These are phyloP conservation scores for Verticillium longisporum DNA, from an alignment of 2,329 filamentous ascomycete species.

Conservation along the genomic window DNA sequence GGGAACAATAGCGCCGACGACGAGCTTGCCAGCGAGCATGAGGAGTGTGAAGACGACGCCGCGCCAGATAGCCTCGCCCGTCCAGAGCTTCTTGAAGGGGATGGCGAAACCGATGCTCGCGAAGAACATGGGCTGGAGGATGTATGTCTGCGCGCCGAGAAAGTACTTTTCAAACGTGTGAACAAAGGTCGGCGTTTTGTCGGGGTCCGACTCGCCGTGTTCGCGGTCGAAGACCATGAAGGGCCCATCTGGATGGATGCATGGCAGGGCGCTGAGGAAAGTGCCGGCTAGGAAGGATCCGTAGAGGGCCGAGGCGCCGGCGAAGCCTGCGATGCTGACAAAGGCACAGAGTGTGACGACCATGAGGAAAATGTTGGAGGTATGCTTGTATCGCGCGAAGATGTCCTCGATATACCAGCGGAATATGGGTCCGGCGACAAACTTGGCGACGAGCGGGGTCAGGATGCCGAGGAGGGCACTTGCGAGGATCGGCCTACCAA, in stretches of 20 bases:
- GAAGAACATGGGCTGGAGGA: constrained; percentile 54
- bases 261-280: constrained; percentile 27
- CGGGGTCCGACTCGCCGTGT: constrained; percentile 22
- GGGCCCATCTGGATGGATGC: constrained; percentile 24
- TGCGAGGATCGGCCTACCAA: constrained; percentile 29
- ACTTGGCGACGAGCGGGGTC: constrained; percentile 27
- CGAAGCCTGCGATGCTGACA: constrained; percentile 22
- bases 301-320: constrained; percentile 29
- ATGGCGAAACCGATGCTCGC: constrained; percentile 54
- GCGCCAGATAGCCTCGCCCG: constrained; percentile 43
- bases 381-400: constrained; percentile 23
- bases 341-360: constrained; percentile 19
- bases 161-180: constrained; percentile 31
- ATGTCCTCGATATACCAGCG: constrained; percentile 23
- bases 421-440: constrained; percentile 26
- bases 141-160: constrained; percentile 26
- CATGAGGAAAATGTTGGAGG: constrained; percentile 22
- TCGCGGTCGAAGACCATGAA: constrained; percentile 23
- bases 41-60: constrained; percentile 49
- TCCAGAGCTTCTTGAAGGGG: constrained; percentile 49
- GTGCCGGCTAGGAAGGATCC: constrained; percentile 31
- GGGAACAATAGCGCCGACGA: constrained; percentile 14
- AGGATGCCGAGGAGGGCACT: constrained; percentile 25
- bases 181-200: constrained; percentile 25
- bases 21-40: constrained; percentile 40